Evolutionary conservation across 2,329 filamentous ascomycete genomes (phyloP), one percentile per base, ranked within the genome.

Genomic region (Magnaporthales sp.): DNA sequence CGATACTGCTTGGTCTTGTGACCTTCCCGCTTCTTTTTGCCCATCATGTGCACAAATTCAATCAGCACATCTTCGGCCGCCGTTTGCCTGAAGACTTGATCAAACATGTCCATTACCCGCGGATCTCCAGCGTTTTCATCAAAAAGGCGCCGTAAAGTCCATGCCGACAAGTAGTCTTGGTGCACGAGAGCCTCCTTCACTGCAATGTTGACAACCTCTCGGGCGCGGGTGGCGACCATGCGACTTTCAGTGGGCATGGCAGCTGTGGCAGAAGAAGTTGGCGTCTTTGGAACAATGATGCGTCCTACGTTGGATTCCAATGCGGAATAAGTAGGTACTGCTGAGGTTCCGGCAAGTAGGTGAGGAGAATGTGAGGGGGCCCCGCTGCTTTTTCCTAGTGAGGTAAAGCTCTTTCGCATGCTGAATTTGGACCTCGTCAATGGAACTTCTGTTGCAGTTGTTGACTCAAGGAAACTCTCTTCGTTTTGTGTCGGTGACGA

Each of bases 111-210:
- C 67, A 88, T 77, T 71, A 88, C 86, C 46, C 77, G 76, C 19
- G 79, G 75, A 70, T 87, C 80, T 54, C 77, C 74, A 61, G 79
- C 79, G 68, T 83, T 81, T 72, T 88, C 84, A 70, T 89, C 85
- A 74, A 86, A 89, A 68, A 88, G 78, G 15, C 80, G 82, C 66
- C 85, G 80, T 68, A 89, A 78, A 58, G 86, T 86, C 78, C 82
- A 89, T 2, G 86, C 87, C 9, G 86, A 89, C 66, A 85, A 84
- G 73, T 86, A 88, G 67, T 84, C 83, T 68, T 80, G 79, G 72
- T 84, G 80, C 68, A 80, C 77, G 63, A 89, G 74, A 5, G 86
- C 86, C 71, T 86, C 81, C 10, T 86, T 81, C 31, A 88, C 84
- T n/a, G 85, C 85, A 32, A 76, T 72, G 73, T 86, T 83, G 54